Percentiles rank a stretch among this genome's conserved stretches.
phyloP scores from a whole-genome alignment of 2,329 filamentous ascomycete genomes.

The Stagonosporopsis rhizophila region DNA sequence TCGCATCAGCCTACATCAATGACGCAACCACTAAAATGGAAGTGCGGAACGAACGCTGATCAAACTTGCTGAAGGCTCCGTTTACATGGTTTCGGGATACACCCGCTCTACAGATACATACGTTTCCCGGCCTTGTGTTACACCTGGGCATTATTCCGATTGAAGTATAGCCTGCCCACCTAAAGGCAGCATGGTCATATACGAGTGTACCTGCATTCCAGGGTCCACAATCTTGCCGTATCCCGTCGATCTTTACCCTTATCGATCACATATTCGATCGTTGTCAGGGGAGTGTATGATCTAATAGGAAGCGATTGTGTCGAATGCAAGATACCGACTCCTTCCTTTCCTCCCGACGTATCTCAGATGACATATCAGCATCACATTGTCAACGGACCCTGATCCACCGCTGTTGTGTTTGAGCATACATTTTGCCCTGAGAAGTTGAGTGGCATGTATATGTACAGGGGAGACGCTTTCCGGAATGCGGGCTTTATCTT shows the following conservation, averaged over 20 bases:
- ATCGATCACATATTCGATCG: slow-evolving; percentile 5
- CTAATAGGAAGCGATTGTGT: not conserved
- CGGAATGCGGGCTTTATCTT: slow-evolving; percentile 14
- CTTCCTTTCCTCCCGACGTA: slow-evolving; percentile 16
- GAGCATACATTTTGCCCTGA: slow-evolving; percentile 4
- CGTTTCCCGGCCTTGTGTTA: slow-evolving; percentile 9
- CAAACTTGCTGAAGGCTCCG: not conserved
- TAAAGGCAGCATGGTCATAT: not conserved
- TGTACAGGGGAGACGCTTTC: slow-evolving; percentile 16
- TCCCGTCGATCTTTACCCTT: slow-evolving; percentile 3
- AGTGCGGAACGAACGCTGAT: not conserved
- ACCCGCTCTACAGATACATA: slow-evolving; percentile 10
- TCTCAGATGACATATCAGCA: slow-evolving; percentile 20
- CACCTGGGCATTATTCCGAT: not conserved
- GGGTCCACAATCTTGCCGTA: slow-evolving; percentile 15
- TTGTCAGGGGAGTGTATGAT: slow-evolving; percentile 10
- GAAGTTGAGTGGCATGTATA: slow-evolving; percentile 17
- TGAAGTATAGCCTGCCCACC: slow-evolving; percentile 1
- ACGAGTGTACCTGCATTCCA: slow-evolving; percentile 14
- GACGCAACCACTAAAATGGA: not conserved
- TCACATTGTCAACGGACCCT: slow-evolving; percentile 19
- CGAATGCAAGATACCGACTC: slow-evolving; percentile 17
- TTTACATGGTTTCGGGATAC: slow-evolving; percentile 6
- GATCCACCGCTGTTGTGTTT: slow-evolving; percentile 6
- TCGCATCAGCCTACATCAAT: not conserved